phyloP scores from a whole-genome alignment of 129 eudicot species.

The Artemisia tridentata region DNA sequence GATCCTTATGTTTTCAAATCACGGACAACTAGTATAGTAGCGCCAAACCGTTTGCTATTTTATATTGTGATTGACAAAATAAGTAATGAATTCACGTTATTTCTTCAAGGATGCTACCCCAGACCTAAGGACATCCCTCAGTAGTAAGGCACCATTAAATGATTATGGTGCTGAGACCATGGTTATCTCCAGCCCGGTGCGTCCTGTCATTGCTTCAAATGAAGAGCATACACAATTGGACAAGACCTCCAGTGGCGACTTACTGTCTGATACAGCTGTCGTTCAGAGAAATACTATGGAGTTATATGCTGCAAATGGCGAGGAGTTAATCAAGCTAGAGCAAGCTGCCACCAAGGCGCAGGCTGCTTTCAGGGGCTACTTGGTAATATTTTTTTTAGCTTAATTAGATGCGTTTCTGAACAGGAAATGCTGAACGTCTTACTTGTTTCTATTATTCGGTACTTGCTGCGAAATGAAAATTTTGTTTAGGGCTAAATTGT shows the following conservation, averaged over 20 bases:
- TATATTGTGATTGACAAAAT: slow-evolving; percentile 8
- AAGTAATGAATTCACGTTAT: slow-evolving; percentile 18
- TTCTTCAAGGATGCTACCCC: slow-evolving; percentile 50
- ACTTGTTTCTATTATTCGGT: too few species aligned
- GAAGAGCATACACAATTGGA: slow-evolving; percentile 43
- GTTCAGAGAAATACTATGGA: slow-evolving; percentile 20
- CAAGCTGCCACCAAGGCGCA: slow-evolving; percentile 89
- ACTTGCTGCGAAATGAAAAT: too few species aligned
- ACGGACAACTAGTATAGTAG: too few species aligned
- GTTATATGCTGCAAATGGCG: slow-evolving; percentile 37
- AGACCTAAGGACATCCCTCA: slow-evolving; percentile 46
- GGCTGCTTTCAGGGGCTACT: slow-evolving; percentile 95
- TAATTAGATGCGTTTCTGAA: too few species aligned
- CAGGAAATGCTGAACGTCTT: too few species aligned
- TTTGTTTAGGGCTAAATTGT: too few species aligned
- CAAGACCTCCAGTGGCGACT: slow-evolving; percentile 39
- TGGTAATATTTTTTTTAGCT: slow-evolving; percentile 49
- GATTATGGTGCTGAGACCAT: slow-evolving; percentile 46
- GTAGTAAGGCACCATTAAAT: slow-evolving; percentile 45
- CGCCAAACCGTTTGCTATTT: background rate
- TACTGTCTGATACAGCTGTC: slow-evolving; percentile 36
- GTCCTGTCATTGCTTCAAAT: slow-evolving; percentile 46
- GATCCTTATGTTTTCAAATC: background rate
- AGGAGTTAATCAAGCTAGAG: slow-evolving; percentile 55
- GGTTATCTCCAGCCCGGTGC: slow-evolving; percentile 44